Conservation (phyloP, 306 rosid genomes). For the Comarum palustre region DNA sequence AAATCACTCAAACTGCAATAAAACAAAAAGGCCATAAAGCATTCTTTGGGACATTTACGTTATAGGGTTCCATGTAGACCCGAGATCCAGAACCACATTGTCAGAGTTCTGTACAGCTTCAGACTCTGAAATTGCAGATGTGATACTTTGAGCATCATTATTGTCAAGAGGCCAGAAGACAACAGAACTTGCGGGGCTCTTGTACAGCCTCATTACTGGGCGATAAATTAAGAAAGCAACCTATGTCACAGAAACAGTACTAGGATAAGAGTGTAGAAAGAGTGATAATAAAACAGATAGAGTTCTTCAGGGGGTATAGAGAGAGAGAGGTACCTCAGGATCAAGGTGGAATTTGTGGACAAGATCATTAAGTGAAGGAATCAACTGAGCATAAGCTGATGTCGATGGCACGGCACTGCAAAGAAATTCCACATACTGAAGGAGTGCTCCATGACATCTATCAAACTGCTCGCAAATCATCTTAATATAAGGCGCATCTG, state of each 20-base stretch:
- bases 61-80: conserved; percentile 52
- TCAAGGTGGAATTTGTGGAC: conserved; percentile 89
- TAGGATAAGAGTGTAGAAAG: conserved; percentile 17
- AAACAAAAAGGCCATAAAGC: not conserved
- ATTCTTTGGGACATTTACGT: conserved; percentile 38
- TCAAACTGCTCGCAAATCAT: conserved; percentile 97
- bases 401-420: conserved; percentile 78
- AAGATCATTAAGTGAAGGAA: conserved; percentile 83
- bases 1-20: not conserved
- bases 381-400: conserved; percentile 66
- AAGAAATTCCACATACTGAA: conserved; percentile 91
- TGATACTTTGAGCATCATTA: conserved; percentile 39
- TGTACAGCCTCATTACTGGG: conserved; percentile 89
- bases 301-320: not conserved
- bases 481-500: conserved; percentile 93
- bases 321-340: conserved; percentile 63
- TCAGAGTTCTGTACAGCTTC: conserved; percentile 46
- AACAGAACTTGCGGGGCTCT: conserved; percentile 56
- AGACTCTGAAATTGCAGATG: conserved; percentile 47
- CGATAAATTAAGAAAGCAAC: conserved; percentile 96
- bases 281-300: not conserved
- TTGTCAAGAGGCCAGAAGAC: conserved; percentile 86
- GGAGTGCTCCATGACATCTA: conserved; percentile 94
- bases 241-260: conserved; percentile 32
- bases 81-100: conserved; percentile 70